Base-by-base conservation (phyloP, 169 alveolate species). In the Ophryocystis elektroscirrha region DNA sequence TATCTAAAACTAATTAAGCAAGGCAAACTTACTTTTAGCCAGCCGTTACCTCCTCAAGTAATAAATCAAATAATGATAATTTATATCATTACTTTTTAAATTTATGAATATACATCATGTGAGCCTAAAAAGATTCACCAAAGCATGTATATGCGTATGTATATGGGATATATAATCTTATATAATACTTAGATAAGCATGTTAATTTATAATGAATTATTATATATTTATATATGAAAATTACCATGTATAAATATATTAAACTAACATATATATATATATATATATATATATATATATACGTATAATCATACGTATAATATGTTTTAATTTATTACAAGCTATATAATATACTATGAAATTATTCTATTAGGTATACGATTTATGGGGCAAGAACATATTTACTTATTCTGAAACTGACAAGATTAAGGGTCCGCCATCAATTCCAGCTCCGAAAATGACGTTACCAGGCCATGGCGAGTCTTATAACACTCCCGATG, bases 401-500 rank as follows among this genome's bases (percentile, higher is more conserved):
- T 58, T 61, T 9, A 56, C 46, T 19, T 42, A 24, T 60, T 51
- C 56, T 44, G 42, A 51, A 27, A 19, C 46, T n/a, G 23, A 12
- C 23, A 25, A 42, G n/a, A 30, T 51, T 45, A 49, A 66, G 56
- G 73, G 65, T 16, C 84, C 85, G 6, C 68, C 71, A 28, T 71
- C 82, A 5, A 67, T 77, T 32, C 84, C 89, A 0, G 91, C 92
- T 4, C 93, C 97, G 18, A 84, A 82, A 71, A 67, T 74, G 56
- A 80, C 79, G 22, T 75, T 78, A 32, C 95, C 97, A 0, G 75
- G 80, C 49, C 88, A 81, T 58, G 86, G 78, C 38, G 91, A 79
- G 66, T 72, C 88, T 37, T 89, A 89, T 65, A 85, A 88, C 61
- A 92, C 94, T 19, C 90, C 93, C 9, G 76, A 72, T 32, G 94